phyloP scores from a whole-genome alignment of 257 asterid species.

The Misopates orontium region DNA sequence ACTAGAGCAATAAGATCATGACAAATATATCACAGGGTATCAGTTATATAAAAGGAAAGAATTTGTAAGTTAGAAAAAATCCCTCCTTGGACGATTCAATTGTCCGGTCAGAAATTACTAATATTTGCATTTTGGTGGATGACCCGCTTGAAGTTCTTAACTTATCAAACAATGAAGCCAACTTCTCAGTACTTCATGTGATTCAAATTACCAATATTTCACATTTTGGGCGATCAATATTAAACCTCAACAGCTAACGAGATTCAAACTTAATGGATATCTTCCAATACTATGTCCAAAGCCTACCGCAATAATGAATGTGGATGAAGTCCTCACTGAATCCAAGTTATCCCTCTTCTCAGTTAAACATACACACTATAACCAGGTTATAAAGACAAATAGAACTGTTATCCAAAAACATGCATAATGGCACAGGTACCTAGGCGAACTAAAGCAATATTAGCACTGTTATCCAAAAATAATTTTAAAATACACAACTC shows the following conservation, averaged over 20 bases:
- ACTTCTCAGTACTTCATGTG: neutral
- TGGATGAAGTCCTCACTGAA: slow-evolving; percentile 2
- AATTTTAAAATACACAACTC: slow-evolving; percentile 12
- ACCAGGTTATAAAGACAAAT: no score
- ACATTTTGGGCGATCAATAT: no score
- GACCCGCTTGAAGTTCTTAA: slow-evolving; percentile 12
- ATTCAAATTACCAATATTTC: no score
- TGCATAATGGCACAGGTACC: neutral
- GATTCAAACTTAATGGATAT: neutral
- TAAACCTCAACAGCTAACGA: slow-evolving; percentile 3
- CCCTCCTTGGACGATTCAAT: neutral
- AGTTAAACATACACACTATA: neutral
- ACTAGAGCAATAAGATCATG: neutral
- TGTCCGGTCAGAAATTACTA: neutral
- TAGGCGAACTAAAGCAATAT: neutral
- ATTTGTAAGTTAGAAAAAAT: neutral
- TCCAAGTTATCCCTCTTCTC: neutral
- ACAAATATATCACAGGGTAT: slow-evolving; percentile 7
- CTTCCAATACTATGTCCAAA: slow-evolving; percentile 2
- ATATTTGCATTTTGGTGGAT: neutral
- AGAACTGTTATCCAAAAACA: no score
- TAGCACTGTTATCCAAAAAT: neutral
- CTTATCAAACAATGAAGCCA: neutral
- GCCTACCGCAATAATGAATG: neutral
- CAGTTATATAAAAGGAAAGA: neutral